Conservation (phyloP, 257 asterid genomes). For the Nicotiana undulata region DNA sequence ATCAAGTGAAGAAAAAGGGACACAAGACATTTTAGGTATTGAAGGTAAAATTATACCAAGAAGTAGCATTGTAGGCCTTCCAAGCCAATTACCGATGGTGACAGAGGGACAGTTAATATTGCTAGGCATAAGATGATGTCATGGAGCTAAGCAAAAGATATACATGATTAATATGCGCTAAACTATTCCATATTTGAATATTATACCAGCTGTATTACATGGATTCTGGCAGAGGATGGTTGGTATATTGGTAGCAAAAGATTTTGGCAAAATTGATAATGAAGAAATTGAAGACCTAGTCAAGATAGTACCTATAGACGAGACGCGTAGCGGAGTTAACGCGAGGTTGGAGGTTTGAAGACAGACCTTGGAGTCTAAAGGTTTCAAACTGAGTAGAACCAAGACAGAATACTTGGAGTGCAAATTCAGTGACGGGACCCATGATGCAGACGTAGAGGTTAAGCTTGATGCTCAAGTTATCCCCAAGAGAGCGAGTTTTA, state of each 20-base stretch:
- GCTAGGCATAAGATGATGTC: background rate
- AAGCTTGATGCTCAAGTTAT: too few relatives aligned
- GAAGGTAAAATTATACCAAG: background rate
- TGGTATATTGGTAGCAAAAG: background rate
- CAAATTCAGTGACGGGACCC: too few relatives aligned
- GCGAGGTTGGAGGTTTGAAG: too few relatives aligned
- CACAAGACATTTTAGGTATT: background rate
- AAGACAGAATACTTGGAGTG: too few relatives aligned
- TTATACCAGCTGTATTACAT: background rate
- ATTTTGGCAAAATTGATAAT: background rate
- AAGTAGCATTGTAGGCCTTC: background rate
- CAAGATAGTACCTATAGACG: too few relatives aligned
- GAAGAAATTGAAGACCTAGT: background rate
- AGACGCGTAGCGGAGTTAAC: too few relatives aligned
- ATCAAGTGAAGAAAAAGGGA: background rate
- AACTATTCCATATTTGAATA: background rate
- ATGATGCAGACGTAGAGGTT: too few relatives aligned
- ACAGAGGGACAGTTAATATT: background rate
- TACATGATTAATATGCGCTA: background rate
- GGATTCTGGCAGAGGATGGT: constrained; percentile 1
- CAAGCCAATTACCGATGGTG: background rate
- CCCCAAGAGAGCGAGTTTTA: too few relatives aligned
- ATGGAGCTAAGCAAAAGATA: background rate
- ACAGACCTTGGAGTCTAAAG: too few relatives aligned
- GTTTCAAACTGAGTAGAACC: too few relatives aligned